These are phyloP conservation scores for Coniochaeta sp. DNA, from an alignment of 2,329 filamentous ascomycete species.

Conservation along the genomic window DNA sequence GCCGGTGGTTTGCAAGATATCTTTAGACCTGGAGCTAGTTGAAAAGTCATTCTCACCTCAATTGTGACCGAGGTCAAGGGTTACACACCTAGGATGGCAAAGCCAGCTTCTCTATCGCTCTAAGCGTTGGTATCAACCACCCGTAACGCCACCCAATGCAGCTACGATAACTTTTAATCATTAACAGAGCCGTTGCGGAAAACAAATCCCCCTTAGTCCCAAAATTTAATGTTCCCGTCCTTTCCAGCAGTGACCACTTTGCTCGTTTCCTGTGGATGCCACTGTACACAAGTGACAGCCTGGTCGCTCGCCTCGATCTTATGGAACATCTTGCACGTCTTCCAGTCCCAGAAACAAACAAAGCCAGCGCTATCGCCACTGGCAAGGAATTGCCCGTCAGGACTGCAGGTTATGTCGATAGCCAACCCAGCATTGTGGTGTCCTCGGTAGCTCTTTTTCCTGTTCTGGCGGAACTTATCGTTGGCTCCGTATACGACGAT, in stretches of 20 bases:
- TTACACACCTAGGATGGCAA: not conserved
- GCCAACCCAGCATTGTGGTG: slow-evolving; percentile 95
- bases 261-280: slow-evolving; percentile 96
- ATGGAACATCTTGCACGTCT: slow-evolving; percentile 98
- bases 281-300: slow-evolving; percentile 82
- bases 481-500: slow-evolving; percentile 92
- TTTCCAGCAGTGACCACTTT: slow-evolving; percentile 88
- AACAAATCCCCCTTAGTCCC: slow-evolving; percentile 58
- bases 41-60: not conserved
- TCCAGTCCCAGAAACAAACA: slow-evolving; percentile 98
- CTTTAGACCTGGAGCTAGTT: no score
- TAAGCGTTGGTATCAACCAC: not conserved
- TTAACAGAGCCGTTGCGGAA: not conserved
- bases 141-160: not conserved
- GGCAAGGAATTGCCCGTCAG: slow-evolving; percentile 86
- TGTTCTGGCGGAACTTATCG: slow-evolving; percentile 94
- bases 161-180: not conserved
- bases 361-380: slow-evolving; percentile 83
- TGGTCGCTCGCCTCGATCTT: slow-evolving; percentile 79
- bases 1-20: no score
- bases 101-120: not conserved
- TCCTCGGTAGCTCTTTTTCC: slow-evolving; percentile 92
- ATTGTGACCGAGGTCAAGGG: not conserved
- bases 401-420: slow-evolving; percentile 80
- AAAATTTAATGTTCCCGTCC: slow-evolving; percentile 84